Evolutionary conservation across 306 rosid genomes (phyloP).

Genomic region (Fragaria vesca): DNA sequence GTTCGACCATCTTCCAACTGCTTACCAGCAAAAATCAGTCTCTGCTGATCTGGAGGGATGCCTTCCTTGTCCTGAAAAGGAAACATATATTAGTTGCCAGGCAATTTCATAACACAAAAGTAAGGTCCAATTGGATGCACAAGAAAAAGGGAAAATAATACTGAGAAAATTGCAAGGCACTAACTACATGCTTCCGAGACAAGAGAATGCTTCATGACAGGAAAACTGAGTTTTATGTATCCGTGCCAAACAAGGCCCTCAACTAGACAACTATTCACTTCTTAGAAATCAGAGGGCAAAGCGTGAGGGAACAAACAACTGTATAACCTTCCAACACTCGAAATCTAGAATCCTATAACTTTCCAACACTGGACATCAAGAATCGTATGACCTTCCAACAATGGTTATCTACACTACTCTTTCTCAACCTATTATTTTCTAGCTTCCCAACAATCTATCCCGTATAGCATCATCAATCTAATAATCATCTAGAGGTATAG

Average conservation of each 20-base stretch:
- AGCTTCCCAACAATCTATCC: background rate
- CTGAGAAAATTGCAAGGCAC: background rate
- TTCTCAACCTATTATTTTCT: background rate
- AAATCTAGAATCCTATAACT: background rate
- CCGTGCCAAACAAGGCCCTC: background rate
- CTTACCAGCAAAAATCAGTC: slow-evolving; percentile 94
- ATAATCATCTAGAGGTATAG: background rate
- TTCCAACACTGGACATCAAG: background rate
- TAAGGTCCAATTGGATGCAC: background rate
- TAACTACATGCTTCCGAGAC: background rate
- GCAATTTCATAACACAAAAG: background rate
- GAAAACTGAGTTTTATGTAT: background rate
- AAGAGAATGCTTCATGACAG: background rate
- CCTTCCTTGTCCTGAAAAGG: slow-evolving; percentile 87
- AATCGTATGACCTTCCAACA: background rate
- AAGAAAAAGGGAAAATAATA: background rate
- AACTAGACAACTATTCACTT: background rate
- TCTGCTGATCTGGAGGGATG: slow-evolving; percentile 93
- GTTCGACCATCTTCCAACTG: slow-evolving; percentile 96
- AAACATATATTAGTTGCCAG: background rate
- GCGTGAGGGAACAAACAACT: background rate
- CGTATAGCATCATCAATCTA: background rate
- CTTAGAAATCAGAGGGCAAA: background rate
- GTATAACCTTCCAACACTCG: background rate
- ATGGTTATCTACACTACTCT: background rate